Conservation (phyloP, 1,284 basidiomycete genomes). For the Cystobasidium sp. region DNA sequence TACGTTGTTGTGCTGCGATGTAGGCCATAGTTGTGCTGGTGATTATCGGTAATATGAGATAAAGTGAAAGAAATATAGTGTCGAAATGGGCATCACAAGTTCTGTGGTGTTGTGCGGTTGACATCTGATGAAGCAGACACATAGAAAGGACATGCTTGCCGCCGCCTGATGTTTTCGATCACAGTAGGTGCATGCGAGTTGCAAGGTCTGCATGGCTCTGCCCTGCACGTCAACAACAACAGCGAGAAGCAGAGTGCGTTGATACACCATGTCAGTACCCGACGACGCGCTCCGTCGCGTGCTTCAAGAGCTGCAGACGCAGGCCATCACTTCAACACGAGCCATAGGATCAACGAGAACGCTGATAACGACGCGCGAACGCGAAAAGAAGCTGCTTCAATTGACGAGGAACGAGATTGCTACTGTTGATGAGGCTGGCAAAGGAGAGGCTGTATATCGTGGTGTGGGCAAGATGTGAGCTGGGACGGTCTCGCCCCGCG, state of each 20-base stretch:
- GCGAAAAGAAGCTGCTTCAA: slow-evolving; percentile 29
- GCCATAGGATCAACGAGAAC: slow-evolving; percentile 19
- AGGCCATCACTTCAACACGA: slow-evolving; percentile 28
- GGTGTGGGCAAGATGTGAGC: slow-evolving; percentile 43
- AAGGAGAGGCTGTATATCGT: slow-evolving; percentile 32
- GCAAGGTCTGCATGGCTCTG: not conserved
- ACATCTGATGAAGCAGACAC: too few relatives aligned
- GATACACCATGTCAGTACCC: slow-evolving; percentile 26
- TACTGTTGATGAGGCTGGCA: slow-evolving; percentile 22
- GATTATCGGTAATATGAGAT: too few relatives aligned
- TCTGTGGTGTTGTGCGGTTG: too few relatives aligned
- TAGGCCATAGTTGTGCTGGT: too few relatives aligned
- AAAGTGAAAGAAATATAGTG: too few relatives aligned
- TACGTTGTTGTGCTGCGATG: too few relatives aligned
- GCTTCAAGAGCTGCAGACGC: slow-evolving; percentile 36
- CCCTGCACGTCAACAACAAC: not conserved
- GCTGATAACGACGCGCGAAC: slow-evolving; percentile 29
- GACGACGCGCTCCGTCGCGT: slow-evolving; percentile 39
- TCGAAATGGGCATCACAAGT: too few relatives aligned
- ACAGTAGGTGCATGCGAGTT: too few relatives aligned
- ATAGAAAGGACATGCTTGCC: too few relatives aligned
- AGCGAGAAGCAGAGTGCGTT: not conserved
- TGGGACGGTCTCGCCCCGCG: not conserved
- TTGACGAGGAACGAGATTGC: slow-evolving; percentile 36
- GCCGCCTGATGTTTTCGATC: too few relatives aligned